phyloP scores from a whole-genome alignment of 495 filamentous ascomycete species.

The Tricharina praecox region DNA sequence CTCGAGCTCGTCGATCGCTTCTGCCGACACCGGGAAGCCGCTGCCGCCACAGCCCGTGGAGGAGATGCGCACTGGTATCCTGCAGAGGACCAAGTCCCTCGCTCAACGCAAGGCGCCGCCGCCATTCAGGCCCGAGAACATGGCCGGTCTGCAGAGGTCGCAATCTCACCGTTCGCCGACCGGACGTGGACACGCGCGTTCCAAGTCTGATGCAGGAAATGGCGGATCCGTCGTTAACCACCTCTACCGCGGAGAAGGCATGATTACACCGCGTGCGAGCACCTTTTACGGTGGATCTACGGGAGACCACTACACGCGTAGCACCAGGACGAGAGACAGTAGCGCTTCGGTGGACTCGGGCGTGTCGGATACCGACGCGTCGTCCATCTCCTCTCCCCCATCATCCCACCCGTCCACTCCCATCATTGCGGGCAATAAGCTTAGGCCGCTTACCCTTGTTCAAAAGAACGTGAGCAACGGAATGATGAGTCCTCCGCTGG shows the following conservation, averaged over 20 bases:
- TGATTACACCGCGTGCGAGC: constrained; percentile 21
- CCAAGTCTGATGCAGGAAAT: constrained; percentile 15
- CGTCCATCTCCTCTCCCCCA: constrained; percentile 12
- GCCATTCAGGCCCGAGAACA: constrained; percentile 52
- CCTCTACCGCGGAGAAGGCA: constrained; percentile 20
- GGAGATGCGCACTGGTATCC: constrained; percentile 22
- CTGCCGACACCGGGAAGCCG: constrained; percentile 51
- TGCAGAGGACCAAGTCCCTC: constrained; percentile 34
- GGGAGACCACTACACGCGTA: constrained; percentile 13
- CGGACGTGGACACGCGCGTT: constrained; percentile 25
- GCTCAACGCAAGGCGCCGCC: constrained; percentile 35
- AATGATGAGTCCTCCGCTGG: constrained; percentile 18
- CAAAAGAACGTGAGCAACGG: constrained; percentile 37
- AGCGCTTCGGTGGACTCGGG: constrained; percentile 1
- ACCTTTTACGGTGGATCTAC: constrained; percentile 15
- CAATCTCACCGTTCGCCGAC: constrained; percentile 18
- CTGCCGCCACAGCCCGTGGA: constrained; percentile 60
- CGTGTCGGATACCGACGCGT: background rate
- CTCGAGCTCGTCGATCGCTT: no score
- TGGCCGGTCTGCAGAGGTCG: constrained; percentile 32
- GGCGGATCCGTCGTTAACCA: constrained; percentile 11
- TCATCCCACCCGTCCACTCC: constrained; percentile 44
- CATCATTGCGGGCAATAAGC: constrained; percentile 48
- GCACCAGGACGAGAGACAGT: constrained; percentile 14
- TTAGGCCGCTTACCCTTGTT: constrained; percentile 73